Evolutionary conservation across 352 stramenopile genomes (phyloP), one percentile per base, ranked within the genome.

Genomic region (Pythium grandisporangium): DNA sequence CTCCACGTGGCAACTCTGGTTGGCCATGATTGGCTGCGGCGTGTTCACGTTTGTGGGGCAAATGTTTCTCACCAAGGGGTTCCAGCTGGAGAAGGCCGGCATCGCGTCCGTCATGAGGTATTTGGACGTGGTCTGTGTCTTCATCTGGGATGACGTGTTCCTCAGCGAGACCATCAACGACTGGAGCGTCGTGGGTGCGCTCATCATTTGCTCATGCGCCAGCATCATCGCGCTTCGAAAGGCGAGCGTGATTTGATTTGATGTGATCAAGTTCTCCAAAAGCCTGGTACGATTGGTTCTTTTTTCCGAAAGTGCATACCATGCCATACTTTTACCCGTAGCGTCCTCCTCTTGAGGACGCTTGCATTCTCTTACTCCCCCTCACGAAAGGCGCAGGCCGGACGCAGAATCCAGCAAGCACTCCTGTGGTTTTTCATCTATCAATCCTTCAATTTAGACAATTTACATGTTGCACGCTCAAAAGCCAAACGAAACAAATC

Each of bases 101-200:
- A 37, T 80, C 14, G 76, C 73, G 5, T 66, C 73, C 2, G 68
- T 80, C 20, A 85, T 85, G 72, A 63, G 73, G 16, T 85, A 82
- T 38, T 34, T 83, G 26, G 73, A 83, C 48, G 68, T 86, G 8
- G 67, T 81, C 8, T 80, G 63, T 48, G 68, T 82, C 6, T 86
- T 86, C 37, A 42, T 82, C 12, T 84, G 68, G 67, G 70, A 86
- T 51, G 55, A 51, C n/a, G 22, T 53, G 17, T 53, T 76, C 27
- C 56, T 81, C 2, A 42, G 53, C 13, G 71, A 80, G 48, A 36
- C 25, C 11, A 61, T 80, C 44, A 78, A 53, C 52, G 30, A 42
- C 27, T 75, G 62, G 58, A 74, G 62, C 37, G 35, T 77, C 19
- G n/a, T 74, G 16, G 70, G 70, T 16, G 70, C 66, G 0, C 27